Evolutionary conservation across 2,329 filamentous ascomycete genomes (phyloP).

Genomic region (Aspergillus puulaauensis): DNA sequence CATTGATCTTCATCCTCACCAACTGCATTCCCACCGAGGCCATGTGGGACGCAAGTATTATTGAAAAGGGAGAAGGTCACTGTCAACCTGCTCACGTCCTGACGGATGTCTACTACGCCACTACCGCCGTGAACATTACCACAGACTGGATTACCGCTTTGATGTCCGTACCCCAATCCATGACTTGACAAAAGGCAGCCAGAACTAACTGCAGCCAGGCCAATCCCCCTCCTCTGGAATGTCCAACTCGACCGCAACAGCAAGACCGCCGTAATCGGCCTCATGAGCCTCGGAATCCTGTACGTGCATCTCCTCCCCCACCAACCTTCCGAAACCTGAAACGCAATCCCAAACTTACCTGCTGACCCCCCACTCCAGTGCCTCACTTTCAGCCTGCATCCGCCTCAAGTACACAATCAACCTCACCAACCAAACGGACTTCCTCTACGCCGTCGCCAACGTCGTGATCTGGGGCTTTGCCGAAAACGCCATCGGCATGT

Average conservation of each 20-base stretch:
- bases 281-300: conserved; percentile 47
- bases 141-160: conserved; percentile 26
- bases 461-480: conserved; percentile 50
- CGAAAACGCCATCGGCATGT: conserved; percentile 52
- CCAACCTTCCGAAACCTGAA: background rate
- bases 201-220: conserved; percentile 33
- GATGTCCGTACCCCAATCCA: conserved; percentile 17
- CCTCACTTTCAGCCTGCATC: conserved; percentile 30
- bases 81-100: conserved; percentile 23
- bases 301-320: conserved; percentile 36
- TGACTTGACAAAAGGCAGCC: background rate
- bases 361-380: conserved; percentile 21
- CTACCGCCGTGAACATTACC: conserved; percentile 25
- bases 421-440: conserved; percentile 41
- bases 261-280: conserved; percentile 46
- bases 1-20: conserved; percentile 23
- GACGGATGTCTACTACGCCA: conserved; percentile 25
- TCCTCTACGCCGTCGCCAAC: conserved; percentile 42
- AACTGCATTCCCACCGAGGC: conserved; percentile 24
- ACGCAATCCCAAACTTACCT: background rate
- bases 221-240: conserved; percentile 41
- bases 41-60: conserved; percentile 18
- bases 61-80: conserved; percentile 17
- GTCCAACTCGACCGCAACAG: conserved; percentile 46
- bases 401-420: conserved; percentile 46